Evolutionary conservation across 192 early-diverging fungal species (phyloP), one percentile per base, ranked within the genome.

Genomic region (Entophlyctis helioformis): DNA sequence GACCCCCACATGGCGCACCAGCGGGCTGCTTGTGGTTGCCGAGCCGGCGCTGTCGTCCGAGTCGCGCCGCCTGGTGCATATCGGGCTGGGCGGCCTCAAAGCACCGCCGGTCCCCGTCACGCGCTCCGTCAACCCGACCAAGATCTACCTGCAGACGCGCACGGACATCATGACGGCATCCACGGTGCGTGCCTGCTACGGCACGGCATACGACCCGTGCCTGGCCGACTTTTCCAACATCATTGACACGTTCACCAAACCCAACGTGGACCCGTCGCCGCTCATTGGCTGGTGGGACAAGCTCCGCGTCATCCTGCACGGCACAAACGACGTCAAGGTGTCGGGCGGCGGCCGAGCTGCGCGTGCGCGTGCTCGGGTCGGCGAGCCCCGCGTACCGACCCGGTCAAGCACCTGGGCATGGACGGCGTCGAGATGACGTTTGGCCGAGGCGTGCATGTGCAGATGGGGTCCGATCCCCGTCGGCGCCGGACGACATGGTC

Each of bases 281-380:
- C 69, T 67, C 1, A 52, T 70, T 23, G 68, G 67, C 2, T 72
- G 73, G 73, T 76, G 73, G 73, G 73, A 76, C 43, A 76, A 76
- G 42, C 41, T 69, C 21, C 41, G 73, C 6, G 34, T 72, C 11
- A 61, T 76, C 18, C n/a, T 69, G 28, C 73, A 76, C 51, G 61
- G 70, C 7, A 43, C 42, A 22, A 50, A 67, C 40, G 55, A 42
- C 13, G 24, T 72, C 5, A 25, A 57, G 41, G 43, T 68, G 8
- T 59, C 57, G 15, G 64, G 58, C 2, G 58, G 57, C 42, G 72
- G 72, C 4, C n/a, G 54, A 57, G 18, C 31, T 75, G 25, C 46
- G 48, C 21, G 21, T 65, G 15, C 59, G 63, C 1, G 51, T 71
- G 23, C 47, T 72, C n/a, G 67, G 73, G 19, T 60, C 59, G 3